A percentile compares a stretch with the other conserved stretches of the same genome.
These are phyloP conservation scores for Apostasia ramifera DNA, from an alignment of 106 monocot genomes.

Conservation along the genomic window DNA sequence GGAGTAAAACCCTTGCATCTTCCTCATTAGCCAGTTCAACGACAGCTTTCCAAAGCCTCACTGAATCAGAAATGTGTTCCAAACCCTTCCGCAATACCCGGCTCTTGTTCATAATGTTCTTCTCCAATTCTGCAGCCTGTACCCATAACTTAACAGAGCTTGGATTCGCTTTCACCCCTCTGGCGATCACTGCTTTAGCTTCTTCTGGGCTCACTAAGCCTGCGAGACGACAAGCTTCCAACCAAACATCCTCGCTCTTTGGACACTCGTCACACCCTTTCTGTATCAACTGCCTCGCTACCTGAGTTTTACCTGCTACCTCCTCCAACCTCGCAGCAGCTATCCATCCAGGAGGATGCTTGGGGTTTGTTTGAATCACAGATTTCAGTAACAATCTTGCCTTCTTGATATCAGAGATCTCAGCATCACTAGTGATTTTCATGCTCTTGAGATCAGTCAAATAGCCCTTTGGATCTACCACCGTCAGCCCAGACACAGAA, in stretches of 20 bases:
- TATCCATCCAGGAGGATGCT: constrained; percentile 98
- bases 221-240: constrained; percentile 85
- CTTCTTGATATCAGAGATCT: constrained; percentile 99
- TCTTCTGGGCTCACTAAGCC: constrained; percentile 55
- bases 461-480: constrained; percentile 96
- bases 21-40: constrained; percentile 93
- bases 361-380: constrained; percentile 93
- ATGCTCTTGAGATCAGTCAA: constrained; percentile 96
- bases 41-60: constrained; percentile 92
- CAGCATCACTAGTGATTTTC: constrained; percentile 98
- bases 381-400: constrained; percentile 89
- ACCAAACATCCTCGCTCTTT: constrained; percentile 95
- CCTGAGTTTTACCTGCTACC: constrained; percentile 90
- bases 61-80: constrained; percentile 88
- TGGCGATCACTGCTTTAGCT: constrained; percentile 90
- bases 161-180: constrained; percentile 77
- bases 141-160: constrained; percentile 95
- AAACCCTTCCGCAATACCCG: constrained; percentile 84
- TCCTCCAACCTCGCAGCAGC: constrained; percentile 95
- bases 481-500: constrained; percentile 87
- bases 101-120: constrained; percentile 47
- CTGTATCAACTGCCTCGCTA: constrained; percentile 87
- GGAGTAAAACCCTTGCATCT: constrained; percentile 83
- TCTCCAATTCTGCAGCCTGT: constrained; percentile 73
- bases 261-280: constrained; percentile 98